Conservation (phyloP, 2,329 filamentous ascomycete genomes). For the Talaromyces amestolkiae region DNA sequence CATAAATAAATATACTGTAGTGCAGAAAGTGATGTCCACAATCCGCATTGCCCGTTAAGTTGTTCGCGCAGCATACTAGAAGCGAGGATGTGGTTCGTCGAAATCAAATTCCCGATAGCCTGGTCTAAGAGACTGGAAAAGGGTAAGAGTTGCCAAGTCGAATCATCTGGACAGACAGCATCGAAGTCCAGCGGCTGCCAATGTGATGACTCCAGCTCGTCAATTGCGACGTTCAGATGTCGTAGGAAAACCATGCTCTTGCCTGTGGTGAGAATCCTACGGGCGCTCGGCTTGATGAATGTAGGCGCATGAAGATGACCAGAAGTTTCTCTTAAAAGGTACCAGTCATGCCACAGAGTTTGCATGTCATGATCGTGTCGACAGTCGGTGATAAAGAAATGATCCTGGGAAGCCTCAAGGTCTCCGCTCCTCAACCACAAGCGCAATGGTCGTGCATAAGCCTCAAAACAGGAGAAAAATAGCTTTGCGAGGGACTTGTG, state of each 20-base stretch:
- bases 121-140: conserved; percentile 67
- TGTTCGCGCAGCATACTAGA: conserved; percentile 63
- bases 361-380: conserved; percentile 56
- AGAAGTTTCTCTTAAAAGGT: conserved; percentile 58
- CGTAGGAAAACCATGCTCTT: conserved; percentile 86
- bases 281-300: conserved; percentile 68
- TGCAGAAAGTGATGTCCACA: conserved; percentile 63
- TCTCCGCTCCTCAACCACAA: conserved; percentile 82
- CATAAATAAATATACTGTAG: conserved; percentile 74
- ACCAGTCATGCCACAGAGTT: conserved; percentile 75
- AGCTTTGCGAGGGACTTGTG: conserved; percentile 65
- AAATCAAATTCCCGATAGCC: conserved; percentile 73
- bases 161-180: conserved; percentile 40
- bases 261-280: conserved; percentile 78
- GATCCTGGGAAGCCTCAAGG: conserved; percentile 62
- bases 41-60: conserved; percentile 66
- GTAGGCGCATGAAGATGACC: conserved; percentile 66
- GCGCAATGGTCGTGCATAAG: conserved; percentile 76
- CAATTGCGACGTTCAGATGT: conserved; percentile 55
- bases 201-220: conserved; percentile 34
- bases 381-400: conserved; percentile 71
- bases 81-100: conserved; percentile 68
- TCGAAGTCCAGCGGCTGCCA: conserved; percentile 32
- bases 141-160: conserved; percentile 31
- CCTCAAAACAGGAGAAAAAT: conserved; percentile 77